Conservation (phyloP, 2,329 filamentous ascomycete genomes). For the Clonostachys rosea region DNA sequence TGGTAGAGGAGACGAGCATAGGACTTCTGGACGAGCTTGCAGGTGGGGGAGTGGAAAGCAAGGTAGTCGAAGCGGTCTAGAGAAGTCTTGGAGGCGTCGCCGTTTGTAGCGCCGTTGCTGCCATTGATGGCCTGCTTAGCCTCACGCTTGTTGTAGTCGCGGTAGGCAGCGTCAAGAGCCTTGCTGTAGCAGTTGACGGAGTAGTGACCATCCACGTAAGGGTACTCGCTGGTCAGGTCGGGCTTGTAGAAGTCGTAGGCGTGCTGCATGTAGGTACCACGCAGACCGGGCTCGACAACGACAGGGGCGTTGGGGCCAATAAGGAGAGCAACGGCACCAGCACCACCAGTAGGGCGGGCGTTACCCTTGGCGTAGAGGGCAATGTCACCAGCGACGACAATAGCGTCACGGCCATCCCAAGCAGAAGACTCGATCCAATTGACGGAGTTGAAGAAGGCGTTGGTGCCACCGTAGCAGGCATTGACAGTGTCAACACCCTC, state of each 20-base stretch:
- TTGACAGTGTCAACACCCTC: constrained; percentile 82
- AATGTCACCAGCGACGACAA: constrained; percentile 79
- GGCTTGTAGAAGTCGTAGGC: constrained; percentile 91
- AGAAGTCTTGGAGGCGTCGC: constrained; percentile 46
- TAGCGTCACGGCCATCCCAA: constrained; percentile 79
- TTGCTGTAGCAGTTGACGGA: constrained; percentile 78
- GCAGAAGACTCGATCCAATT: constrained; percentile 86
- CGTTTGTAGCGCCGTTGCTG: constrained; percentile 46
- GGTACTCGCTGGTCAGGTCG: constrained; percentile 82
- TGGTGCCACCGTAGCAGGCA: constrained; percentile 83
- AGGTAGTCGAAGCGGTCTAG: constrained; percentile 83
- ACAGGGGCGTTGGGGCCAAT: constrained; percentile 75
- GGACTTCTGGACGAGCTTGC: constrained; percentile 83
- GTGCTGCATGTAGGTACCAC: constrained; percentile 77
- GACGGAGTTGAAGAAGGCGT: constrained; percentile 76
- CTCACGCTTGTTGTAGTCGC: constrained; percentile 74
- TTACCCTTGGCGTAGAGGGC: constrained; percentile 81
- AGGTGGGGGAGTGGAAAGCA: constrained; percentile 78
- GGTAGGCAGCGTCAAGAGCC: constrained; percentile 77
- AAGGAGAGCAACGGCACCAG: constrained; percentile 73
- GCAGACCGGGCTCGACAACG: constrained; percentile 72
- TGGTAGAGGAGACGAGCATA: constrained; percentile 83
- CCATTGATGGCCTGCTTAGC: constrained; percentile 50
- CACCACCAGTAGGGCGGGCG: constrained; percentile 76
- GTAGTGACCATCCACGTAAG: constrained; percentile 79